Conservation (phyloP, 202 grass and related monocot species). For the Panicum virgatum region DNA sequence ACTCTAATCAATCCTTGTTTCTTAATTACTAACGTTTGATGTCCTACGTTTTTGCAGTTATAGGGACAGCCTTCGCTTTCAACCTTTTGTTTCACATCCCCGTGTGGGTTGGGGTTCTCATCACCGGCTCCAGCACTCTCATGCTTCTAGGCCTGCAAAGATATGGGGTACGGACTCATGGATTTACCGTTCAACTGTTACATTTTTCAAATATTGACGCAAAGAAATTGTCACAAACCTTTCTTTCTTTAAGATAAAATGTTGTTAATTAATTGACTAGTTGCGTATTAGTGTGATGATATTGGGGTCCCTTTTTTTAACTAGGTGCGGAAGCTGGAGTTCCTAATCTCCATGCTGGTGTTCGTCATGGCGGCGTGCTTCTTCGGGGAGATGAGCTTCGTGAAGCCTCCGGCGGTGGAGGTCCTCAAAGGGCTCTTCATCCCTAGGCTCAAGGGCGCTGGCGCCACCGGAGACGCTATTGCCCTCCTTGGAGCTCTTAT, state of each 20-base stretch:
- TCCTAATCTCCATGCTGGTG: constrained; percentile 65
- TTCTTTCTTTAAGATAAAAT: not conserved
- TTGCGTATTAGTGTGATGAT: not conserved
- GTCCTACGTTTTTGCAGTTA: constrained; percentile 52
- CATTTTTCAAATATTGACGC: not conserved
- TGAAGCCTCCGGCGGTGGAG: constrained; percentile 72
- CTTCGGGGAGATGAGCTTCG: constrained; percentile 74
- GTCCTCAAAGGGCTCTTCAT: constrained; percentile 84
- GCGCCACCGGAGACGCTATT: constrained; percentile 82
- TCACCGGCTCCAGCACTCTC: constrained; percentile 76
- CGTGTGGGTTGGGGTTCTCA: constrained; percentile 79
- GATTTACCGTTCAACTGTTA: not conserved
- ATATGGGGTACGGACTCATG: constrained; percentile 62
- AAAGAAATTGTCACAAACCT: not conserved
- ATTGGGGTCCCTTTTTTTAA: not conserved
- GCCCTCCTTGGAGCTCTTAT: constrained; percentile 89
- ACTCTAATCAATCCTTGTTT: not conserved
- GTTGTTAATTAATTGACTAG: not conserved
- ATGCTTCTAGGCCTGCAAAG: constrained; percentile 70
- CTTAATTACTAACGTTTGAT: not conserved
- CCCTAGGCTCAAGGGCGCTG: constrained; percentile 55
- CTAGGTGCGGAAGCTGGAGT: constrained; percentile 80
- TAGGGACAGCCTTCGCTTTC: constrained; percentile 86
- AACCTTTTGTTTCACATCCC: constrained; percentile 88
- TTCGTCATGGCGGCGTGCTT: constrained; percentile 85